Percentiles rank a stretch among this genome's conserved stretches.
These are phyloP conservation scores for Aquilaria agallochum DNA, from an alignment of 441 rosid genomes.

Conservation along the genomic window DNA sequence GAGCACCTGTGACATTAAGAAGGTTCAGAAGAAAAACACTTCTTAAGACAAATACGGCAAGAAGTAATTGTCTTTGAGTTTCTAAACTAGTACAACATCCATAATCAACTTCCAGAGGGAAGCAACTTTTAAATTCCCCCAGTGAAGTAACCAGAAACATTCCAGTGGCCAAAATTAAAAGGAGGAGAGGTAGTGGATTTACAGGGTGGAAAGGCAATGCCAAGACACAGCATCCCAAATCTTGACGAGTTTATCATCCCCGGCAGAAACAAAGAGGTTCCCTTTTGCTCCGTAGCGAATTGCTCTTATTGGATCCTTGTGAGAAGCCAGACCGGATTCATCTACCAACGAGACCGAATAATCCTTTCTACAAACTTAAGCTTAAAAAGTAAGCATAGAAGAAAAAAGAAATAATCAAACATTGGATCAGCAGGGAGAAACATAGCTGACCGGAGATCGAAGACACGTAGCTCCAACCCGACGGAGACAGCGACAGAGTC, in stretches of 20 bases:
- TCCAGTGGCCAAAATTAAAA: not conserved
- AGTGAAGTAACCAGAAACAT: no score
- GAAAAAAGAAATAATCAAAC: not conserved
- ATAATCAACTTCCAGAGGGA: no score
- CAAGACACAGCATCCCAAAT: conserved; percentile 76
- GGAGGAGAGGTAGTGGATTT: conserved; percentile 22
- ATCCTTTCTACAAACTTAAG: conserved; percentile 38
- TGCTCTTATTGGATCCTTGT: conserved; percentile 73
- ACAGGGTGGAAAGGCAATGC: conserved; percentile 60
- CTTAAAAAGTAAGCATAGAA: not conserved
- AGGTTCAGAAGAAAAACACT: not conserved
- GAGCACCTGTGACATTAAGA: conserved; percentile 42
- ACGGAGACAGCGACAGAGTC: conserved; percentile 65
- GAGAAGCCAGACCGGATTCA: conserved; percentile 47
- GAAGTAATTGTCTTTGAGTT: not conserved
- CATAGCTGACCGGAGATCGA: conserved; percentile 52
- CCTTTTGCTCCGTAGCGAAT: conserved; percentile 64
- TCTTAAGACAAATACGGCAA: not conserved
- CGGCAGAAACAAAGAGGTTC: conserved; percentile 74
- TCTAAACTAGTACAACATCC: no score
- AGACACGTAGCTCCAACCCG: conserved; percentile 85
- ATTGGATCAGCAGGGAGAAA: not conserved
- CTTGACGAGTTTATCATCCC: conserved; percentile 86
- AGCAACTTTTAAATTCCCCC: not conserved
- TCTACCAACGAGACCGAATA: conserved; percentile 53